These are phyloP conservation scores for Colletotrichum lini DNA, from an alignment of 2,329 filamentous ascomycete genomes.

Conservation along the genomic window DNA sequence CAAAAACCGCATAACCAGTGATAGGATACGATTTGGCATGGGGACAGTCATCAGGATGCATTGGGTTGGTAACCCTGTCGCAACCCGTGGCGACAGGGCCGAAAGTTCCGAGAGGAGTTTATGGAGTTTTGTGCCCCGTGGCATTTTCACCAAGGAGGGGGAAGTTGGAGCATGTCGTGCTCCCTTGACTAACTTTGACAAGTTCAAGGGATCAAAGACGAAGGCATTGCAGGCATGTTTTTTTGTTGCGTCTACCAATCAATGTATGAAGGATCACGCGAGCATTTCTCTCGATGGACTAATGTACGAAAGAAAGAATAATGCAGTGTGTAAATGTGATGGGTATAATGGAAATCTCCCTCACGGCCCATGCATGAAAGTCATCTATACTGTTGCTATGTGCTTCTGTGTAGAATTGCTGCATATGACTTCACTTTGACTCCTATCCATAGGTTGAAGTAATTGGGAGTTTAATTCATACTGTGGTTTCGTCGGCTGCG, in stretches of 20 bases:
- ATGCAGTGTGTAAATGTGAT: slow-evolving; percentile 4
- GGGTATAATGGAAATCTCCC: slow-evolving; percentile 17
- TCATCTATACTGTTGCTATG: background rate
- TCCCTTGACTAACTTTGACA: slow-evolving; percentile 9
- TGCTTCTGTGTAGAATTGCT: background rate
- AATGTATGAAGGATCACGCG: slow-evolving; percentile 23
- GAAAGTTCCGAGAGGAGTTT: slow-evolving; percentile 22
- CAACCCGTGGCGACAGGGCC: slow-evolving; percentile 6
- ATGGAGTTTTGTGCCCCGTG: background rate
- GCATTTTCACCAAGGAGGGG: background rate
- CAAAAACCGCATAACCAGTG: slow-evolving; percentile 6
- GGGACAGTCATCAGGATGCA: slow-evolving; percentile 27
- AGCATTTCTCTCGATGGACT: slow-evolving; percentile 23
- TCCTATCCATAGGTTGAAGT: too few species aligned
- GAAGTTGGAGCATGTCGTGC: slow-evolving; percentile 12
- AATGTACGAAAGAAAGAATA: slow-evolving; percentile 30
- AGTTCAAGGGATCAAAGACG: background rate
- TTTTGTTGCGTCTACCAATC: slow-evolving; percentile 7
- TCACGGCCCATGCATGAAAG: background rate
- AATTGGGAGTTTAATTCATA: background rate
- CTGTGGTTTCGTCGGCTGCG: slow-evolving; percentile 22
- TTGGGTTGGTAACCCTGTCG: slow-evolving; percentile 26
- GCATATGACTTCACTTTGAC: background rate
- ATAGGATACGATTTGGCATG: slow-evolving; percentile 22
- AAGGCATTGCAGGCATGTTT: background rate